A percentile compares a stretch with the other conserved stretches of the same genome.
Conservation (phyloP, 768 basidiomycete genomes). For the Crassisporium funariophilum region DNA sequence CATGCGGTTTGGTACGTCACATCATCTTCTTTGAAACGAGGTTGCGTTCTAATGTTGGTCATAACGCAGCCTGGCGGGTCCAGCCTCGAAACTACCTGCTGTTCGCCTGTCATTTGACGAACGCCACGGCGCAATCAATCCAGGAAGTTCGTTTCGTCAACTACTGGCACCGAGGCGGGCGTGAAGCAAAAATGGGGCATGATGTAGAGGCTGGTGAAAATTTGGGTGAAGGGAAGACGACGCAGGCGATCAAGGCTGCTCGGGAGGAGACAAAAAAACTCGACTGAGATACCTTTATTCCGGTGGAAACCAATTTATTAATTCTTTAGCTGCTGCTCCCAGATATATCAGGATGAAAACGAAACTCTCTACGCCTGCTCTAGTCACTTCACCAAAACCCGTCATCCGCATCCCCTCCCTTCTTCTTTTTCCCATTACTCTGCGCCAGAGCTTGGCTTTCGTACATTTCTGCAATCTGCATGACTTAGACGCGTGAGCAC, state of each 20-base stretch:
- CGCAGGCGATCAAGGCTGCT: conserved; percentile 51
- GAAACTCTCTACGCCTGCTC: conserved; percentile 16
- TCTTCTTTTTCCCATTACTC: conserved; percentile 69
- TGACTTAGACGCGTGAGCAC: background rate
- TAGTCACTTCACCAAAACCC: conserved; percentile 67
- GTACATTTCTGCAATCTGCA: conserved; percentile 92
- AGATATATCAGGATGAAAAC: conserved; percentile 26
- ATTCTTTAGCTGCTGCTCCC: conserved; percentile 13
- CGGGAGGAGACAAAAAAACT: conserved; percentile 40
- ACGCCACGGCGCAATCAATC: conserved; percentile 80
- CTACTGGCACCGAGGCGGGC: conserved; percentile 90
- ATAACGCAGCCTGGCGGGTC: conserved; percentile 81
- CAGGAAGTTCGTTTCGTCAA: conserved; percentile 87
- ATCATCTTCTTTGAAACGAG: conserved; percentile 3
- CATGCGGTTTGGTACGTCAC: conserved; percentile 85
- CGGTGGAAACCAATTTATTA: conserved; percentile 10
- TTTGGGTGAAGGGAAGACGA: conserved; percentile 42
- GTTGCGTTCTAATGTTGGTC: conserved; percentile 8
- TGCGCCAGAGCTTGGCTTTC: conserved; percentile 84
- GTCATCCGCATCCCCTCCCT: conserved; percentile 70
- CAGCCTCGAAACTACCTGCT: conserved; percentile 95
- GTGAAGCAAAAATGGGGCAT: conserved; percentile 62
- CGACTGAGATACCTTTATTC: conserved; percentile 18
- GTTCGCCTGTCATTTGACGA: conserved; percentile 93
- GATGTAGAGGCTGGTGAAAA: conserved; percentile 22